These are phyloP conservation scores for Skeletonema potamos DNA, from an alignment of 108 stramenopile species.

Conservation along the genomic window DNA sequence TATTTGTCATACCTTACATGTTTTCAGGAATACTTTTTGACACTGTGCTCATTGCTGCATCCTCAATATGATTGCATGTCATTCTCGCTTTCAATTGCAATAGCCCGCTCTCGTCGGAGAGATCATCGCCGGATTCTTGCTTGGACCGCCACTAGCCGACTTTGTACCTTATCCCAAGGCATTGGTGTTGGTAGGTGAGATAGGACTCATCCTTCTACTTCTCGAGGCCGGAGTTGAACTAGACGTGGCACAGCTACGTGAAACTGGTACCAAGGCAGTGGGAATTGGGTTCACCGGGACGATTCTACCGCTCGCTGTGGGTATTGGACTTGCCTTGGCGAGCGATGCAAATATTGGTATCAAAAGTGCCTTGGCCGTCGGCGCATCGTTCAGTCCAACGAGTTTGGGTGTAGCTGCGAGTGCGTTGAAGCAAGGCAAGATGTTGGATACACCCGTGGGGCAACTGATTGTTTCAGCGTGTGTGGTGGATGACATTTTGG, in stretches of 20 bases:
- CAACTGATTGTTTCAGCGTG: conserved; percentile 62
- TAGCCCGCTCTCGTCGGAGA: conserved; percentile 43
- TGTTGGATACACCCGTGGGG: conserved; percentile 59
- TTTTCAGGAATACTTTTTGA: too few species aligned
- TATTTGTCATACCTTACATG: neutral
- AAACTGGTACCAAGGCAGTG: conserved; percentile 50
- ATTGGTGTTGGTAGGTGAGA: conserved; percentile 33
- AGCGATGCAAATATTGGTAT: neutral
- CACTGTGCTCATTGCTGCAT: too few species aligned
- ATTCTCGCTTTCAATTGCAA: neutral
- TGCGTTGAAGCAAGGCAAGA: conserved; percentile 47
- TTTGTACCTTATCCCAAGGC: conserved; percentile 32
- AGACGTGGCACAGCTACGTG: conserved; percentile 57
- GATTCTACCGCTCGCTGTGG: conserved; percentile 54
- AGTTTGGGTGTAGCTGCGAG: conserved; percentile 62
- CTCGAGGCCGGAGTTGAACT: conserved; percentile 69
- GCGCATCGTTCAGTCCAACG: conserved; percentile 63
- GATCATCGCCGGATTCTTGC: conserved; percentile 30
- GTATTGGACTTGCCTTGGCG: conserved; percentile 34
- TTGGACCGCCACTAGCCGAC: conserved; percentile 32
- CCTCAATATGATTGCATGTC: too few species aligned
- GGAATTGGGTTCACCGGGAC: conserved; percentile 59
- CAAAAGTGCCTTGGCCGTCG: conserved; percentile 53
- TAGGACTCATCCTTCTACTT: conserved; percentile 47
- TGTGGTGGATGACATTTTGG: conserved; percentile 69